phyloP scores from a whole-genome alignment of 768 basidiomycete genomes.

The Brasilioporus rufonigricans region DNA sequence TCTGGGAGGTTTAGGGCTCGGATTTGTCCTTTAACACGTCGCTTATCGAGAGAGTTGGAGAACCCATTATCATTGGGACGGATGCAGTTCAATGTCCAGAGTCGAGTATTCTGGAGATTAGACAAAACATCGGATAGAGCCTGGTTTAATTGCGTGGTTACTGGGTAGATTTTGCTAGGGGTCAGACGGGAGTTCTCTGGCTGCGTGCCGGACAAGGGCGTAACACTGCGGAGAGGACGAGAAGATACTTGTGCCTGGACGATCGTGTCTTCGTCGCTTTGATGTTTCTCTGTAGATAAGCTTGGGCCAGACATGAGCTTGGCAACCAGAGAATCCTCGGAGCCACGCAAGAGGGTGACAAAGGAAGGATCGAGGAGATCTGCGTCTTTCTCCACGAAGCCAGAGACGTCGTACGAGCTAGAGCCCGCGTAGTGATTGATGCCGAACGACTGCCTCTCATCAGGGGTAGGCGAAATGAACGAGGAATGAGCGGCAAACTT shows the following conservation, averaged over 20 bases:
- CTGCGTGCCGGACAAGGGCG: constrained; percentile 29
- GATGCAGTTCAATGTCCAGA: constrained; percentile 61
- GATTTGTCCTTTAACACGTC: constrained; percentile 57
- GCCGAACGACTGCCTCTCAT: constrained; percentile 44
- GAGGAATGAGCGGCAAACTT: constrained; percentile 50
- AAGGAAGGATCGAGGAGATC: constrained; percentile 56
- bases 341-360: constrained; percentile 50
- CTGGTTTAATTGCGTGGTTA: constrained; percentile 58
- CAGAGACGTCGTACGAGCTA: constrained; percentile 50
- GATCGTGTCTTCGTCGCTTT: constrained; percentile 52
- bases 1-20: constrained; percentile 52
- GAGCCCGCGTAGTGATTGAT: constrained; percentile 61
- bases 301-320: constrained; percentile 65
- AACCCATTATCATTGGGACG: constrained; percentile 65
- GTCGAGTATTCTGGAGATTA: constrained; percentile 42
- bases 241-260: constrained; percentile 66
- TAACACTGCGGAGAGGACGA: constrained; percentile 50
- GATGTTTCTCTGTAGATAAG: constrained; percentile 55
- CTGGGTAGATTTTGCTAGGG: constrained; percentile 51
- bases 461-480: constrained; percentile 39
- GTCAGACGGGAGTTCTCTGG: constrained; percentile 45
- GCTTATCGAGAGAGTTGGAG: constrained; percentile 63
- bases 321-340: constrained; percentile 51
- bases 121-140: constrained; percentile 47
- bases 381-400: constrained; percentile 49